These are phyloP conservation scores for Cadophora sp. DNA, from an alignment of 2,329 filamentous ascomycete genomes.

Conservation along the genomic window DNA sequence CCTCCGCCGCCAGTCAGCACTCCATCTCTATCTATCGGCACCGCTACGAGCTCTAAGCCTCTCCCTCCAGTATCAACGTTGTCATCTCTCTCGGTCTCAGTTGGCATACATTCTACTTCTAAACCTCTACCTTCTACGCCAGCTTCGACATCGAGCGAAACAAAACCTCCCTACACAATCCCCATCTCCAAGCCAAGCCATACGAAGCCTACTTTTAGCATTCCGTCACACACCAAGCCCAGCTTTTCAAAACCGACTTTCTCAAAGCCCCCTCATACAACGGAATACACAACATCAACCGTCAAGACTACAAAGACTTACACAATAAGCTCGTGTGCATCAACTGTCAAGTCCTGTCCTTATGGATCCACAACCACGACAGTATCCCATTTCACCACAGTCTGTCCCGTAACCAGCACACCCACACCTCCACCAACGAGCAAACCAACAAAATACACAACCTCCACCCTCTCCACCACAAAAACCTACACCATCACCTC, in stretches of 20 bases:
- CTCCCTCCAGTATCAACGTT: neutral
- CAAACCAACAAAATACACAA: neutral
- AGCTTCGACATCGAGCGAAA: neutral
- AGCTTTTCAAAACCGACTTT: neutral
- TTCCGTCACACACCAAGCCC: neutral
- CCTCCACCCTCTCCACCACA: neutral
- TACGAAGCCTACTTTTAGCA: neutral
- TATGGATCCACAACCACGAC: slow-evolving; percentile 7
- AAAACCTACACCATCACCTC: slow-evolving; percentile 11
- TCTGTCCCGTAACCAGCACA: neutral
- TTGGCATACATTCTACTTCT: neutral
- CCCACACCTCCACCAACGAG: neutral
- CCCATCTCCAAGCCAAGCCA: neutral
- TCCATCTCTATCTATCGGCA: neutral
- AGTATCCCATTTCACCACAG: slow-evolving; percentile 2
- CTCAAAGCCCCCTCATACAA: neutral
- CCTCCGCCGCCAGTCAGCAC: neutral
- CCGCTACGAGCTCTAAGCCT: neutral
- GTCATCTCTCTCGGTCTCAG: neutral
- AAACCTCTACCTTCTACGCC: neutral
- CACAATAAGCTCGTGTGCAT: neutral
- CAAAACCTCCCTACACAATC: neutral
- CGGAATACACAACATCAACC: neutral
- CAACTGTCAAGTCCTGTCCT: neutral
- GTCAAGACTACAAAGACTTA: slow-evolving; percentile 6